Evolutionary conservation across 2,329 filamentous ascomycete genomes (phyloP).

Genomic region (Penicillium occitanis): DNA sequence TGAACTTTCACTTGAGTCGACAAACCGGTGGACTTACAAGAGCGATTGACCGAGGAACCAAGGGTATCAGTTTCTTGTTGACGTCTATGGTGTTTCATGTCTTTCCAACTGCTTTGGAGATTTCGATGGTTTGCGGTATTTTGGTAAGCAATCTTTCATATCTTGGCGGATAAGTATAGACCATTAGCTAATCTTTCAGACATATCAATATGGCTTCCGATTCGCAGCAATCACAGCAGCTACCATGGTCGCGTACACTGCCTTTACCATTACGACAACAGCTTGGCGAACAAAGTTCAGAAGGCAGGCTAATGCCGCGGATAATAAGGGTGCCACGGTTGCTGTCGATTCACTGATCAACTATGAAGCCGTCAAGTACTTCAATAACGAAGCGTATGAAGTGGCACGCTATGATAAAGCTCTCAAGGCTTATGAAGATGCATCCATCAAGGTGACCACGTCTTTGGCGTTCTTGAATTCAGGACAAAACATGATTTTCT

Average conservation of each 20-base stretch:
- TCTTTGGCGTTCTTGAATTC: slow-evolving; percentile 90
- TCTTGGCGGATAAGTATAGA: background rate
- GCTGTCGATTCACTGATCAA: slow-evolving; percentile 97
- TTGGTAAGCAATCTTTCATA: slow-evolving; percentile 50
- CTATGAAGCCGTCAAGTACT: slow-evolving; percentile 99
- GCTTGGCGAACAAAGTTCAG: slow-evolving; percentile 97
- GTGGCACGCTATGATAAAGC: slow-evolving; percentile 86
- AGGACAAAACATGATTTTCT: slow-evolving; percentile 97
- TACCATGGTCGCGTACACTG: slow-evolving; percentile 92
- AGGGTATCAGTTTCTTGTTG: slow-evolving; percentile 94
- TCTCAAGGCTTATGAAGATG: slow-evolving; percentile 81
- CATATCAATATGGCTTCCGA: slow-evolving; percentile 88
- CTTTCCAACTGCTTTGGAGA: slow-evolving; percentile 88
- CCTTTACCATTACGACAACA: slow-evolving; percentile 96
- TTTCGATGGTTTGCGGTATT: slow-evolving; percentile 92
- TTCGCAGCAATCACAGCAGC: slow-evolving; percentile 87
- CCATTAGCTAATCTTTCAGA: slow-evolving; percentile 46
- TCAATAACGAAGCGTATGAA: slow-evolving; percentile 98
- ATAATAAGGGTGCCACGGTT: slow-evolving; percentile 92
- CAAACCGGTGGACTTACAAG: slow-evolving; percentile 93
- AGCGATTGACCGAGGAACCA: slow-evolving; percentile 94
- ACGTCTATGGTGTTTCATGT: slow-evolving; percentile 99
- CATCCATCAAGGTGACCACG: slow-evolving; percentile 94
- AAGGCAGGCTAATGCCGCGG: slow-evolving; percentile 90
- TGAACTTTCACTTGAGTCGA: slow-evolving; percentile 89